Evolutionary conservation across 2,329 filamentous ascomycete genomes (phyloP), one percentile per base, ranked within the genome.

Genomic region (Fusarium secorum): DNA sequence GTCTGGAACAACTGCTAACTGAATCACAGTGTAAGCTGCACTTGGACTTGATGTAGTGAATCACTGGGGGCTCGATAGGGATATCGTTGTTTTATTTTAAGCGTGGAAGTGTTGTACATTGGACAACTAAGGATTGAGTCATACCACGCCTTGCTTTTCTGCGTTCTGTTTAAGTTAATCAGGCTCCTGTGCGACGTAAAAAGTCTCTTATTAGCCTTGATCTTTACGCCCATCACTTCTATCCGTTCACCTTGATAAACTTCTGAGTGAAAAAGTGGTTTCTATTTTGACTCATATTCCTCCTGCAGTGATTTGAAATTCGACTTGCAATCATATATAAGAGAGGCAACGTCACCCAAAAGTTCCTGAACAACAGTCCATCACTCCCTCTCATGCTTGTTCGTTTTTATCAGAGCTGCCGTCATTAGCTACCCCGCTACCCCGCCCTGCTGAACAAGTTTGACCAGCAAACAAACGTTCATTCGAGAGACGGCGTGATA

Each of bases 371-470:
- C 39, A 41, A 64, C 44, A 56, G 24, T 39, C 53, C 48, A 36
- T 48, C 53, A 59, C 44, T 26, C 51, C 28, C 26, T 38, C 51
- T 53, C 42, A 32, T 33, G 24, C 41, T 45, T 24, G 38, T 55
- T 46, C 52, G 38, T 46, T 48, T 33, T 49, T 32, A 61, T 57
- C 66, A 53, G 44, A 62, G 35, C 66, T 56, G 36, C 70, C 58
- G 70, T 72, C 70, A 72, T 72, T 70, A 76, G 64, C 71, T 78
- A 80, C 79, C 79, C 79, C 79, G 78, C 79, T 81, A 80, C 79
- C 79, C 79, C 79, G 78, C 79, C 78, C 51, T 49, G 32, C 44
- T 42, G 39, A 70, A 55, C 69, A 58, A 70, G 57, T 58, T 71
- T 71, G 68, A 73, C 53, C 65, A 70, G 60, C 72, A 64, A 74